Evolutionary conservation across 208 protist species (phyloP).

Genomic region (Trypanosomatidae sp.): DNA sequence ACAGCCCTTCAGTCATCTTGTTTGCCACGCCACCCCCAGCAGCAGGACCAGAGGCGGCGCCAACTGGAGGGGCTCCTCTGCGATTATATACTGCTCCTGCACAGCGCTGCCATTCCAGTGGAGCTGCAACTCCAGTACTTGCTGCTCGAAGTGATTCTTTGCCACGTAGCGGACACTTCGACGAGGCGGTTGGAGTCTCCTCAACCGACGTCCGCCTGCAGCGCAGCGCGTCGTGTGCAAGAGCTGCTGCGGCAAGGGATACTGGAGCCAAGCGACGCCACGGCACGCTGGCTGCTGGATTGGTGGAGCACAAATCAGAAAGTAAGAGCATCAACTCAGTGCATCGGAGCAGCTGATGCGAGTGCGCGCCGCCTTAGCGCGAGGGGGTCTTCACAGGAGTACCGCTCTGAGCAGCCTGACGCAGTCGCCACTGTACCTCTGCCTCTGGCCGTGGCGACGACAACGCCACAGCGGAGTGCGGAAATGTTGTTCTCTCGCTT

Average conservation of each 20-base stretch:
- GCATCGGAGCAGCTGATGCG: background rate
- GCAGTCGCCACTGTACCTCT: background rate
- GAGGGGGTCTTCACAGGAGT: background rate
- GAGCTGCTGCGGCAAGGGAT: constrained; percentile 17
- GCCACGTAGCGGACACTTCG: background rate
- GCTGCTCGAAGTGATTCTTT: constrained; percentile 18
- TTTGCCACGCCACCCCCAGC: background rate
- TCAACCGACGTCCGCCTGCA: background rate
- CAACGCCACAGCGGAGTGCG: background rate
- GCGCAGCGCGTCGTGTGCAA: constrained; percentile 10
- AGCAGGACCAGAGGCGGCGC: background rate
- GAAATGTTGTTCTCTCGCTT: background rate
- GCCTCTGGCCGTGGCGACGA: background rate
- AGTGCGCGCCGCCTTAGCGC: background rate
- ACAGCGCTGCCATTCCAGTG: constrained; percentile 1
- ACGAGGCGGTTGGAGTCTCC: background rate
- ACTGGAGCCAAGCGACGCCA: constrained; percentile 10
- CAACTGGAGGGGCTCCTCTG: constrained; percentile 20
- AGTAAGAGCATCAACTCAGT: background rate
- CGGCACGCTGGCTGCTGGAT: constrained; percentile 16
- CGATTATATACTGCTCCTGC: constrained; percentile 23
- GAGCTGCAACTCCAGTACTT: constrained; percentile 10
- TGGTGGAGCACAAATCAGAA: constrained; percentile 15
- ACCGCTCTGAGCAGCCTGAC: background rate
- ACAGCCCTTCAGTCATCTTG: background rate